A percentile compares a stretch with the other conserved stretches of the same genome.
Evolutionary conservation across 176 grass and related monocot genomes (phyloP).

Genomic region (Carex kokanica): DNA sequence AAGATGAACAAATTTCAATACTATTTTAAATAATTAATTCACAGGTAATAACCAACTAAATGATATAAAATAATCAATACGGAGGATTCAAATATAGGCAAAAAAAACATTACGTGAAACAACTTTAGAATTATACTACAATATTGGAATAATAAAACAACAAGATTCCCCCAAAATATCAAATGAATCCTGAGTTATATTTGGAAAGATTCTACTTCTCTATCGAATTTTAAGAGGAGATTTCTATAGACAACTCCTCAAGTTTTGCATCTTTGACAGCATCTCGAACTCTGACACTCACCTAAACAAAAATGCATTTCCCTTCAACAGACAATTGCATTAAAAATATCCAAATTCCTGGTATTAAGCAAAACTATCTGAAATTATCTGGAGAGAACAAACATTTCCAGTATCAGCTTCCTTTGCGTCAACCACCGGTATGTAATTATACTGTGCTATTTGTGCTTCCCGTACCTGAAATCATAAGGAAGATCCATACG

Average conservation of each 20-base stretch:
- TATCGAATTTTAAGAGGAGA: conserved; percentile 46
- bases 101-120: background rate
- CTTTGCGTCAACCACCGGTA: conserved; percentile 82
- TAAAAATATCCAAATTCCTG: background rate
- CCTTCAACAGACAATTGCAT: background rate
- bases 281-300: conserved; percentile 72
- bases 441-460: conserved; percentile 88
- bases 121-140: background rate
- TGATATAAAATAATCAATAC: background rate
- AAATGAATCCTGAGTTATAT: conserved; percentile 10
- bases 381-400: background rate
- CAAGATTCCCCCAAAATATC: background rate
- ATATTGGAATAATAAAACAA: background rate
- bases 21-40: background rate
- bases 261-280: conserved; percentile 54
- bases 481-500: background rate
- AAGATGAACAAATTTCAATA: background rate
- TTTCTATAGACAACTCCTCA: conserved; percentile 40
- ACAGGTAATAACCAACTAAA: background rate
- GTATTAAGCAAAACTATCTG: background rate
- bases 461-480: conserved; percentile 87
- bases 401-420: conserved; percentile 78
- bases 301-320: conserved; percentile 38
- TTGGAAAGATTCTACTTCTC: conserved; percentile 58
- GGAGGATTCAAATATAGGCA: background rate